These are phyloP conservation scores for Dictyophora rubrovolvata DNA, from an alignment of 768 basidiomycete genomes.

Conservation along the genomic window DNA sequence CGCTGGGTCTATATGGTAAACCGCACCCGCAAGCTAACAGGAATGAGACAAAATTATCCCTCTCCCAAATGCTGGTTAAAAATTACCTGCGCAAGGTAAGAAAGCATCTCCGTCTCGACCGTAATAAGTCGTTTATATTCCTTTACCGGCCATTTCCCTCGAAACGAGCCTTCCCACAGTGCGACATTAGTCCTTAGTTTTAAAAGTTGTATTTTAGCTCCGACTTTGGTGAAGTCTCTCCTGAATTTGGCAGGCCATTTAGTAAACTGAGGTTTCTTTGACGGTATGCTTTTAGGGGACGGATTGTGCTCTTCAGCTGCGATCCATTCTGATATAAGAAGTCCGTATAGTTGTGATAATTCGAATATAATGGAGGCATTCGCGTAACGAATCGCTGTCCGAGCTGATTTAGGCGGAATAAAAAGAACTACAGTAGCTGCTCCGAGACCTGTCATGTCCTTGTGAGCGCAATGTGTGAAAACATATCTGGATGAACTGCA, in stretches of 20 bases:
- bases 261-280: slow-evolving; percentile 22
- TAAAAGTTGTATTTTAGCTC: slow-evolving; percentile 25
- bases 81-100: slow-evolving; percentile 28
- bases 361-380: slow-evolving; percentile 32
- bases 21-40: slow-evolving; percentile 29
- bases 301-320: slow-evolving; percentile 12
- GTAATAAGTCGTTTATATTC: slow-evolving; percentile 34
- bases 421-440: slow-evolving; percentile 47
- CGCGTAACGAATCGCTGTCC: slow-evolving; percentile 34
- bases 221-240: slow-evolving; percentile 19
- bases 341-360: slow-evolving; percentile 33
- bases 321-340: slow-evolving; percentile 35
- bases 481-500: slow-evolving; percentile 12
- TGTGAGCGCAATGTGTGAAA: neutral
- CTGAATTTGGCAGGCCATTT: slow-evolving; percentile 1
- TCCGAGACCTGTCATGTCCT: slow-evolving; percentile 27
- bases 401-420: slow-evolving; percentile 40
- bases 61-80: neutral
- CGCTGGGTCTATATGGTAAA: slow-evolving; percentile 31
- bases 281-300: slow-evolving; percentile 11
- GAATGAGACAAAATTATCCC: neutral
- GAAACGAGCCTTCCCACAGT: slow-evolving; percentile 37
- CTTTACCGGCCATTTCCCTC: slow-evolving; percentile 43
- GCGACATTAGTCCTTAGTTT: slow-evolving; percentile 27
- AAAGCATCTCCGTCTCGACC: slow-evolving; percentile 32